Evolutionary conservation across 768 basidiomycete genomes (phyloP).

Genomic region (Tricholoma hemisulphureum): DNA sequence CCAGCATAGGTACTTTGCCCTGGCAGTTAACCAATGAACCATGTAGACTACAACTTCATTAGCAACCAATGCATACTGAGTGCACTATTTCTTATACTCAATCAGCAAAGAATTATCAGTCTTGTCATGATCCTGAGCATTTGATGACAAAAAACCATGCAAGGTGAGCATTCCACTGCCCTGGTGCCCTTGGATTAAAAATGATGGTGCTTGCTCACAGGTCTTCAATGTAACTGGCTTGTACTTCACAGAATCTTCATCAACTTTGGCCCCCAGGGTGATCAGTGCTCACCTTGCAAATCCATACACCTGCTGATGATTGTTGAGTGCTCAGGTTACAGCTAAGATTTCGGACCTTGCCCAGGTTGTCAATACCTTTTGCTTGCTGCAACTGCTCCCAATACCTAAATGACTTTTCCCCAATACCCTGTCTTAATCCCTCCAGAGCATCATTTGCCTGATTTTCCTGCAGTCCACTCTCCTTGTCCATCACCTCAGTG

Average conservation of each 20-base stretch:
- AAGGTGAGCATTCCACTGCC: background rate
- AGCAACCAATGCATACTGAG: background rate
- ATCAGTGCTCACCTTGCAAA: too few relatives aligned
- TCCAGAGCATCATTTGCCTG: constrained; percentile 20
- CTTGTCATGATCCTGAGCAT: background rate
- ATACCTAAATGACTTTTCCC: constrained; percentile 8
- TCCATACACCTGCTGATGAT: too few relatives aligned
- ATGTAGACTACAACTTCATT: background rate
- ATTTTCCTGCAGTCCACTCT: constrained; percentile 5
- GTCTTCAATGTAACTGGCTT: too few relatives aligned
- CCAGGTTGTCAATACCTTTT: background rate
- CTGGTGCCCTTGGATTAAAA: background rate
- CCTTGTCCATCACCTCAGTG: background rate
- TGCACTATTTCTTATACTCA: background rate
- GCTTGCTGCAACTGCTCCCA: background rate
- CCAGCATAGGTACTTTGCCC: background rate
- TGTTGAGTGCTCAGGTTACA: background rate
- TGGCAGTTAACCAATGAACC: background rate
- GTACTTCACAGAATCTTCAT: too few relatives aligned
- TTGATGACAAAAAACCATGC: background rate
- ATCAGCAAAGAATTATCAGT: background rate
- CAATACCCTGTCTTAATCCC: background rate
- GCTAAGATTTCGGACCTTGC: background rate
- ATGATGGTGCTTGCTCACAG: background rate
- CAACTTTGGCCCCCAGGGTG: too few relatives aligned